These are phyloP conservation scores for Punica granatum DNA, from an alignment of 345 rosid genomes.

Conservation along the genomic window DNA sequence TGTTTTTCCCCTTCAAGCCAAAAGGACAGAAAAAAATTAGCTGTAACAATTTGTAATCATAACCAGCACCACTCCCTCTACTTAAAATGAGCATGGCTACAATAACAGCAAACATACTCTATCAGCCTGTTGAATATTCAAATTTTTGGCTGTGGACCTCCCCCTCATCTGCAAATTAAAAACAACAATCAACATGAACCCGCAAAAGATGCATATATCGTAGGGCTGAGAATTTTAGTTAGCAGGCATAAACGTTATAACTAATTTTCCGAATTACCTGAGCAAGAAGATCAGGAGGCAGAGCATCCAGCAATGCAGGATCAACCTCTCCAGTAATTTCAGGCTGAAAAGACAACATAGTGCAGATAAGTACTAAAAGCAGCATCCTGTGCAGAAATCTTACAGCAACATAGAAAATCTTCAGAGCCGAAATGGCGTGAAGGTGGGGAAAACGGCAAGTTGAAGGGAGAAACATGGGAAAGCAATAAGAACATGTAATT, in stretches of 20 bases:
- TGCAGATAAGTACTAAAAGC: not conserved
- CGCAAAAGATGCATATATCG: not conserved
- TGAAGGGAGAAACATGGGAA: not conserved
- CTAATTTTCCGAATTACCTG: constrained; percentile 39
- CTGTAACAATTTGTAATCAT: not conserved
- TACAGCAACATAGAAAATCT: not conserved
- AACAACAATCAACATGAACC: not conserved
- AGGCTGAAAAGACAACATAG: constrained; percentile 29
- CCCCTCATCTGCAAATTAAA: constrained; percentile 9
- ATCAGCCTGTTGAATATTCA: constrained; percentile 1
- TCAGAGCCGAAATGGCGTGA: not conserved
- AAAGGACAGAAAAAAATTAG: not conserved
- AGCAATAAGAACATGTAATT: not conserved
- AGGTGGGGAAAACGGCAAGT: not conserved
- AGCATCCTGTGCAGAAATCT: not conserved
- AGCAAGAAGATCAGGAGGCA: constrained; percentile 80
- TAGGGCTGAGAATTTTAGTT: not conserved
- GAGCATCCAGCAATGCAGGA: constrained; percentile 72
- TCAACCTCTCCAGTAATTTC: constrained; percentile 49
- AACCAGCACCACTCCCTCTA: not conserved
- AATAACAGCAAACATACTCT: not conserved
- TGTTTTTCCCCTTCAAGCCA: not conserved
- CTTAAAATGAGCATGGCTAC: constrained; percentile 7
- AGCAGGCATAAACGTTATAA: not conserved
- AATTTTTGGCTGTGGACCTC: constrained; percentile 6